Base-by-base conservation (phyloP, 768 basidiomycete genomes). In the Chalciporus pseudorubinellus region DNA sequence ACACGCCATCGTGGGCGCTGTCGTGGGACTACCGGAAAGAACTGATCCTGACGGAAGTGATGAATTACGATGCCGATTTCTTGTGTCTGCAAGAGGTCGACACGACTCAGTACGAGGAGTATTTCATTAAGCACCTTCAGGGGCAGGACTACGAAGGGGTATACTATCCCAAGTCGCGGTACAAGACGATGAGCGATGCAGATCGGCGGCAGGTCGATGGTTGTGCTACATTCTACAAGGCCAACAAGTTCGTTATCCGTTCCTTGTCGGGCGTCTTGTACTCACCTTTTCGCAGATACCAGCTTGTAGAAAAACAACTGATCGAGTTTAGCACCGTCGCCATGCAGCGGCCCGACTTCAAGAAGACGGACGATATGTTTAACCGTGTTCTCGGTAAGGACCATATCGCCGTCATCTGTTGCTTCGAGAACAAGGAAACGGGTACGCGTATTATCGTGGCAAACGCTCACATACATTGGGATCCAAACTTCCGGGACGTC, bases 331-430 rank as follows among this genome's bases (percentile, higher is more conserved):
- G 87, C 65, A 81, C 89, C 31, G 79, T 94, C 56, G 95, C 95
- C 18, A 88, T 98, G 82, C 89, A 92, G 61, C 84, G 93, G 22
- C 83, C 87, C 44, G 93, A 95, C 67, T 92, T 94, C 74, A 92
- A 93, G 77, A 93, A 94, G 73, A 95, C 93, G 16, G 94, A 98
- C 63, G 95, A 98, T 74, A 95, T 98, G 94, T 98, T 98, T 81
- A 98, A 98, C 65, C 92, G 97, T 28, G 93, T 98, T 48, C 81
- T 98, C 59, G 88, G 89, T 55, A 91, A 92, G 67, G 95, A 98
- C 70, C 84, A 98, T 64, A 90, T 98, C 57, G 93, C 93, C 41
- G 83, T 93, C 57, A 76, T 95, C 51, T 84, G 84, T 60, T 78
- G 92, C 26, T 77, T 98, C 64, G 97, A 99, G 74, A 87, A 89